phyloP scores from a whole-genome alignment of 148 eudicot species.

The Euryodendron excelsum region DNA sequence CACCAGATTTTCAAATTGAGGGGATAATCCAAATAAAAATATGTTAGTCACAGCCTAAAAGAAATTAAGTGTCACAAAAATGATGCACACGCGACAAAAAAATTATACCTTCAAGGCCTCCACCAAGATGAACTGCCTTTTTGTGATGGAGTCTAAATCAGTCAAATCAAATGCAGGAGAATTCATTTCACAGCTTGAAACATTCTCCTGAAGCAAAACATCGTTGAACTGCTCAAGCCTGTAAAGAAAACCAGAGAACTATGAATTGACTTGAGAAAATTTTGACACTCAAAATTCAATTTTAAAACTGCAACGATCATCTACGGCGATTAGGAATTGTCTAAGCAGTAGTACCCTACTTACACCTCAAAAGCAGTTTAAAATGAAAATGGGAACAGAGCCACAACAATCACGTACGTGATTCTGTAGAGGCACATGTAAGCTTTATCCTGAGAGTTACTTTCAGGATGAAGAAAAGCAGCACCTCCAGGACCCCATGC shows the following conservation, averaged over 20 bases:
- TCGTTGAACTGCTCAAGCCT: constrained; percentile 99
- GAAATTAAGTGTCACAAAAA: background rate
- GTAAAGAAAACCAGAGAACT: constrained; percentile 10
- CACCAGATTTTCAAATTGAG: background rate
- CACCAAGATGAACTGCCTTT: constrained; percentile 31
- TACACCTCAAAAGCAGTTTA: background rate
- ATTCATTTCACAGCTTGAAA: constrained; percentile 30
- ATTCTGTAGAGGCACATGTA: constrained; percentile 70
- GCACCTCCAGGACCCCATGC: constrained; percentile 98
- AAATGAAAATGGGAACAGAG: background rate
- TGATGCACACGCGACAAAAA: background rate
- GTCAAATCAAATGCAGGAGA: constrained; percentile 57
- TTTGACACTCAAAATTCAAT: background rate
- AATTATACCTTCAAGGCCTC: constrained; percentile 57
- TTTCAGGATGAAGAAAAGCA: constrained; percentile 89
- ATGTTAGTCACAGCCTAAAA: background rate
- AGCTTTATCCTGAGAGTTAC: constrained; percentile 46
- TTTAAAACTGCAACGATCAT: background rate
- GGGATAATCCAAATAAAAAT: background rate
- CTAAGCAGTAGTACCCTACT: background rate
- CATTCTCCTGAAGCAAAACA: constrained; percentile 81
- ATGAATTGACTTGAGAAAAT: background rate
- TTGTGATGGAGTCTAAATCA: constrained; percentile 44
- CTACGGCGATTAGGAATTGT: background rate
- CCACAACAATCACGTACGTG: constrained; percentile 57